A percentile compares a stretch with the other conserved stretches of the same genome.
phyloP scores from a whole-genome alignment of 495 filamentous ascomycete species.

The Daldinia vernicosa region DNA sequence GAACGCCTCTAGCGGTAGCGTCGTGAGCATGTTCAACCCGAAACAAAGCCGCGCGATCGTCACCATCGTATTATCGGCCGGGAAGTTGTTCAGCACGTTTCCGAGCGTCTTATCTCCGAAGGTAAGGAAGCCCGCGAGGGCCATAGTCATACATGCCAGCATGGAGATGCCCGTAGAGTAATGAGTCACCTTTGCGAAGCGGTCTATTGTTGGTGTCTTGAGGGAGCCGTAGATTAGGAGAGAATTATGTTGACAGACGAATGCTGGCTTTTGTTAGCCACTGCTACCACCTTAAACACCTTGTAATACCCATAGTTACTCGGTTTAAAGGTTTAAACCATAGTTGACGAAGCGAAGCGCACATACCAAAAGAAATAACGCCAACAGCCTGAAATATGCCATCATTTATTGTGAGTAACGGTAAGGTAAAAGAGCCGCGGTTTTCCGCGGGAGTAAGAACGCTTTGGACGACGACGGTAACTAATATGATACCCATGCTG shows the following conservation, averaged over 20 bases:
- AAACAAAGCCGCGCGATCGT: conserved; percentile 95
- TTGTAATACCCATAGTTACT: neutral
- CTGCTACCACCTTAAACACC: too few species aligned
- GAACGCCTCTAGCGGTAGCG: conserved; percentile 93
- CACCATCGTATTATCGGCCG: conserved; percentile 85
- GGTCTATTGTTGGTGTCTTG: conserved; percentile 91
- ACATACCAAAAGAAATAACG: conserved; percentile 93
- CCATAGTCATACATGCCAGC: conserved; percentile 88
- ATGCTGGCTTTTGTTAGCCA: conserved; percentile 64
- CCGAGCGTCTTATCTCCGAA: conserved; percentile 92
- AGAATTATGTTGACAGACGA: conserved; percentile 95
- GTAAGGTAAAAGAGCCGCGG: conserved; percentile 71
- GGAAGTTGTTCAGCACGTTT: conserved; percentile 98
- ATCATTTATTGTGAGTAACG: conserved; percentile 75
- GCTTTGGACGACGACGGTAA: conserved; percentile 89
- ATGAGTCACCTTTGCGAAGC: conserved; percentile 91
- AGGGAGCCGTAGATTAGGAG: conserved; percentile 97
- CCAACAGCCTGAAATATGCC: conserved; percentile 96
- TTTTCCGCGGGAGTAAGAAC: conserved; percentile 72
- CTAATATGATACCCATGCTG: conserved; percentile 88
- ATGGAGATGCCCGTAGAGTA: conserved; percentile 89
- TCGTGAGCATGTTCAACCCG: conserved; percentile 98
- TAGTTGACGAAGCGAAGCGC: conserved; percentile 1
- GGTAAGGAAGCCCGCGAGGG: conserved; percentile 85
- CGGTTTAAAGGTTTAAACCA: neutral